Evolutionary conservation across 2,329 filamentous ascomycete species (phyloP).

Genomic region (Diplocarpon mali): DNA sequence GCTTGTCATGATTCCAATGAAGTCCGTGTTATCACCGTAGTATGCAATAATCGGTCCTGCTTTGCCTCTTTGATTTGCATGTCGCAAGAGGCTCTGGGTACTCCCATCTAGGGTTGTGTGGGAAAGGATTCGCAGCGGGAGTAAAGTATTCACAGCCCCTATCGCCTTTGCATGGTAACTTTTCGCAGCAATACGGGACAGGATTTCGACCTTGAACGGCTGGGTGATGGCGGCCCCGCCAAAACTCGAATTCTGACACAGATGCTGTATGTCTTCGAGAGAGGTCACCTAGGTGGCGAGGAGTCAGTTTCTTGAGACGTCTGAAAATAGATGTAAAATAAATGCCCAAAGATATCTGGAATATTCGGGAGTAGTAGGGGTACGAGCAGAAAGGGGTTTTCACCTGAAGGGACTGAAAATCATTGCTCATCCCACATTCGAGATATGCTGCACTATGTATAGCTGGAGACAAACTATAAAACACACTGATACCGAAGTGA

Average conservation of each 20-base stretch:
- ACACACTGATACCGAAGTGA: slow-evolving; percentile 62
- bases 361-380: too few species aligned
- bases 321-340: too few species aligned
- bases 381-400: not conserved
- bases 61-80: slow-evolving; percentile 44
- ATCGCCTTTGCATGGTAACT: slow-evolving; percentile 65
- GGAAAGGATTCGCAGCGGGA: slow-evolving; percentile 46
- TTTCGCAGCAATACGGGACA: slow-evolving; percentile 51
- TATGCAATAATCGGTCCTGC: slow-evolving; percentile 57
- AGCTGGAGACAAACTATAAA: slow-evolving; percentile 62
- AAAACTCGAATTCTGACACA: slow-evolving; percentile 56
- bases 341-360: too few species aligned
- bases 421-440: slow-evolving; percentile 56
- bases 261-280: slow-evolving; percentile 49
- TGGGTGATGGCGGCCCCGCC: slow-evolving; percentile 62
- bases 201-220: slow-evolving; percentile 64
- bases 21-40: slow-evolving; percentile 73
- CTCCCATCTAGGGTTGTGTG: slow-evolving; percentile 38
- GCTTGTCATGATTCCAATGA: slow-evolving; percentile 67
- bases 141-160: slow-evolving; percentile 65
- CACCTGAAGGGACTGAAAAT: slow-evolving; percentile 53
- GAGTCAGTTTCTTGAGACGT: too few species aligned
- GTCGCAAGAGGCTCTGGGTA: slow-evolving; percentile 26
- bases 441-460: slow-evolving; percentile 66
- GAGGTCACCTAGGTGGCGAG: slow-evolving; percentile 31